Evolutionary conservation across 2,329 filamentous ascomycete genomes (phyloP).

Genomic region (Lachnellula occidentalis): DNA sequence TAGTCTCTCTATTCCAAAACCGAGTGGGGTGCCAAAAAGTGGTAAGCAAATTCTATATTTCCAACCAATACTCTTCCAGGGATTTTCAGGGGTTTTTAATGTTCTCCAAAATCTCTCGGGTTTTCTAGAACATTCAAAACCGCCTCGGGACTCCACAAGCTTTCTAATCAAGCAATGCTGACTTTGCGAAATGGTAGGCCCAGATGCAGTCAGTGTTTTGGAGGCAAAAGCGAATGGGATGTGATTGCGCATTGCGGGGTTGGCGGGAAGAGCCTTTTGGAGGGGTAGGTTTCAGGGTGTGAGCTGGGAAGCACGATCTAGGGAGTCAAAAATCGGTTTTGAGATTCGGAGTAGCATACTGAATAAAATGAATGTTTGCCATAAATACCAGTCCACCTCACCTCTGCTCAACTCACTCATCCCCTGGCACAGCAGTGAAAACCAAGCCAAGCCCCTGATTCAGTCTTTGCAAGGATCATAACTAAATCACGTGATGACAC

Average conservation of each 20-base stretch:
- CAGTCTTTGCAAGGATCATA: background rate
- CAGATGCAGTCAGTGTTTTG: slow-evolving; percentile 33
- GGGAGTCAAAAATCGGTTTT: slow-evolving; percentile 12
- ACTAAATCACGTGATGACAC: background rate
- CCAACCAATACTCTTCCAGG: no score
- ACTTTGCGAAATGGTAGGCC: slow-evolving; percentile 3
- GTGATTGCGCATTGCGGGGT: slow-evolving; percentile 14
- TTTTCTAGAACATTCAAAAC: no score
- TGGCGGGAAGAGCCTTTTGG: slow-evolving; percentile 15
- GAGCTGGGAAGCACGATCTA: background rate
- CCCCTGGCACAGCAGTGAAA: background rate
- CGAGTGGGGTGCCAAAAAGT: slow-evolving; percentile 20
- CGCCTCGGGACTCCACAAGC: no score
- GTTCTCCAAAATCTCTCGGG: no score
- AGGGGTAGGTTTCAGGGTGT: slow-evolving; percentile 17
- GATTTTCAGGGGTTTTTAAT: no score
- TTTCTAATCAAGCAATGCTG: no score
- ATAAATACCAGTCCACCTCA: background rate
- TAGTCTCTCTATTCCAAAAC: slow-evolving; percentile 22
- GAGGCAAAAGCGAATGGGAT: slow-evolving; percentile 37
- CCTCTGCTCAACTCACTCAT: background rate
- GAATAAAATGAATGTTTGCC: background rate
- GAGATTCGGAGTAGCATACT: background rate
- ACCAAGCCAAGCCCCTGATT: background rate
- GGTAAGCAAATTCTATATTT: slow-evolving; percentile 1